Conservation (phyloP, 2,329 filamentous ascomycete genomes). For the Cladosporium sp. region DNA sequence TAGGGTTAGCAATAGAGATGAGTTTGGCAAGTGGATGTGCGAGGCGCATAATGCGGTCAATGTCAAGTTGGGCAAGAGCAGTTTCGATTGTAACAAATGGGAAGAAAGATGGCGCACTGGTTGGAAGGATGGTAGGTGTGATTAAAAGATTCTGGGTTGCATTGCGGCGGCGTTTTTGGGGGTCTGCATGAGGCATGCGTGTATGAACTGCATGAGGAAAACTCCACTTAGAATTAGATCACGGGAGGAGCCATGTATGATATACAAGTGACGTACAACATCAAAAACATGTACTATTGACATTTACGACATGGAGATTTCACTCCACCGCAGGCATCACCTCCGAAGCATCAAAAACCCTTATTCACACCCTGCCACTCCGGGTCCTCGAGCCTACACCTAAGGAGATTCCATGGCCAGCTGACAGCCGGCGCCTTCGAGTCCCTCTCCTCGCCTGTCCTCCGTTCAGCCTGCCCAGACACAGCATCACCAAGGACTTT, state of each 20-base stretch:
- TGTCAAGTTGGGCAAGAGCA: slow-evolving; percentile 80
- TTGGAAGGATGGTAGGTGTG: slow-evolving; percentile 68
- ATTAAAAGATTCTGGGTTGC: slow-evolving; percentile 36
- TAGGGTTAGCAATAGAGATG: slow-evolving; percentile 53
- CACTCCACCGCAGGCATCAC: background rate
- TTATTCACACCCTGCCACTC: slow-evolving; percentile 25
- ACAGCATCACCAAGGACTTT: slow-evolving; percentile 42
- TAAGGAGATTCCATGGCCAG: slow-evolving; percentile 24
- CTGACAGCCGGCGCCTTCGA: slow-evolving; percentile 36
- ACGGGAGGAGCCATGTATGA: background rate
- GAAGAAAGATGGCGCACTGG: slow-evolving; percentile 93
- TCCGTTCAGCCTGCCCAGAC: slow-evolving; percentile 34
- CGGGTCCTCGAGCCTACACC: slow-evolving; percentile 18
- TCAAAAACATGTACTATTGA: no score
- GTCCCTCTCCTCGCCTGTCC: slow-evolving; percentile 26
- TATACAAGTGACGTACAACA: background rate
- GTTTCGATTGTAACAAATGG: slow-evolving; percentile 88
- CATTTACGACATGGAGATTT: no score
- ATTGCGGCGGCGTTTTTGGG: slow-evolving; percentile 11
- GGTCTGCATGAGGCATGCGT: background rate
- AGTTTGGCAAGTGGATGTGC: slow-evolving; percentile 80
- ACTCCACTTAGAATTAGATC: background rate
- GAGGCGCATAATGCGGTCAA: slow-evolving; percentile 87
- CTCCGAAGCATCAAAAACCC: slow-evolving; percentile 17
- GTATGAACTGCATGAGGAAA: background rate